A percentile compares a stretch with the other conserved stretches of the same genome.
Evolutionary conservation across 2,329 filamentous ascomycete genomes (phyloP).

Genomic region (Aspergillus transmontanensis): DNA sequence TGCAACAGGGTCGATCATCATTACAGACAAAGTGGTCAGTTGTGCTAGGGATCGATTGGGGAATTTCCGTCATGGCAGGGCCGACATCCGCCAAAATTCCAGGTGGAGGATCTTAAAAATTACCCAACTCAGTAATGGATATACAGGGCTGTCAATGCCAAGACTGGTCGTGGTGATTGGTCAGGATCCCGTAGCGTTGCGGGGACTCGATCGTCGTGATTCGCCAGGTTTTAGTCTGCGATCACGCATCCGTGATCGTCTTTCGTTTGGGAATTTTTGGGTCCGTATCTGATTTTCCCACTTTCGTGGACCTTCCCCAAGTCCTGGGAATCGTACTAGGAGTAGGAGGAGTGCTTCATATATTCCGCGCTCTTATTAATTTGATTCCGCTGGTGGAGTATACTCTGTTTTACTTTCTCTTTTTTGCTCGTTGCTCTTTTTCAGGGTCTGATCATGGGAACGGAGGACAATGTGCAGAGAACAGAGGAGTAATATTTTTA

Average conservation of each 20-base stretch:
- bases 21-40: background rate
- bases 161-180: background rate
- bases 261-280: background rate
- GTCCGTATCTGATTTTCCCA: background rate
- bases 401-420: background rate
- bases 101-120: conserved; percentile 7
- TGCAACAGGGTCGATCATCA: background rate
- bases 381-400: background rate
- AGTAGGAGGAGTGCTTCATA: background rate
- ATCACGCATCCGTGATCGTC: background rate
- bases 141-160: conserved; percentile 1
- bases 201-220: background rate
- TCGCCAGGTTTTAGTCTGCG: conserved; percentile 3
- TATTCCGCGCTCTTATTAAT: background rate
- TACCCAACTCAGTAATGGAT: background rate
- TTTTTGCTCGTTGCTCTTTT: background rate
- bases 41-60: background rate
- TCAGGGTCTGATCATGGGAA: background rate
- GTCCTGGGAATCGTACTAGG: background rate
- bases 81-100: background rate
- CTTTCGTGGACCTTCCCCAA: background rate
- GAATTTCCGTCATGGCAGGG: background rate
- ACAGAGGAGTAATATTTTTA: too few species aligned
- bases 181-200: background rate
- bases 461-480: too few species aligned